Percentiles rank a stretch among this genome's conserved stretches.
Conservation (phyloP, 140 eudicot genomes). For the Erigeron philadelphicus region DNA sequence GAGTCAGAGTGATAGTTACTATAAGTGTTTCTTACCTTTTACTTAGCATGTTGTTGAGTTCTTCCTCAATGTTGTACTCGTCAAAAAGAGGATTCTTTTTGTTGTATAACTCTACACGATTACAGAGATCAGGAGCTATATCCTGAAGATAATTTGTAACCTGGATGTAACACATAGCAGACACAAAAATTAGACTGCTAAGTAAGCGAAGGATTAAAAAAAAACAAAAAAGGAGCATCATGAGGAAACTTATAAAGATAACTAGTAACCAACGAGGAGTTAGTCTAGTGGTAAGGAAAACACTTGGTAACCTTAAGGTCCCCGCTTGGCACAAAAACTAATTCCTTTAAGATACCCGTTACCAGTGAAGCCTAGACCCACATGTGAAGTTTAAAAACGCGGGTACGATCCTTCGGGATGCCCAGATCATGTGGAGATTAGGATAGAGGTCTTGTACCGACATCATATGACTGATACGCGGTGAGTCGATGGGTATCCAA, state of each 20-base stretch:
- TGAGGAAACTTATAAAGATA: background rate
- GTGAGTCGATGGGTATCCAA: no score
- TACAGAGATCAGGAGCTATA: slow-evolving; percentile 88
- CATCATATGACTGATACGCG: no score
- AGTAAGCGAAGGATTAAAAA: background rate
- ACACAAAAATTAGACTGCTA: background rate
- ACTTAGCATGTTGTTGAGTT: slow-evolving; percentile 70
- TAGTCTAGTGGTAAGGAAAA: no score
- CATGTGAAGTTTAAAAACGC: no score
- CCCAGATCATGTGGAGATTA: no score
- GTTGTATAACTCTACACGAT: slow-evolving; percentile 74
- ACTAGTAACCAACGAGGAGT: no score
- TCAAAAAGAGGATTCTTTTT: slow-evolving; percentile 83
- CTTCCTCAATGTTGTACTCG: slow-evolving; percentile 84
- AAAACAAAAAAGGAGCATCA: background rate
- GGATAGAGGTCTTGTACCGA: no score
- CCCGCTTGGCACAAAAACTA: no score
- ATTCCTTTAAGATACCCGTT: no score
- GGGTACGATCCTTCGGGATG: no score
- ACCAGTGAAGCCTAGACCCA: no score
- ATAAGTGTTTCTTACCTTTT: slow-evolving; percentile 55
- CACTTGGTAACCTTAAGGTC: no score
- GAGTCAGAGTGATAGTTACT: background rate
- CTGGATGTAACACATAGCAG: slow-evolving; percentile 34
- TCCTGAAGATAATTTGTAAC: slow-evolving; percentile 92